A percentile compares a stretch with the other conserved stretches of the same genome.
These are phyloP conservation scores for Nicotiana noctiflora DNA, from an alignment of 257 asterid genomes.

Conservation along the genomic window DNA sequence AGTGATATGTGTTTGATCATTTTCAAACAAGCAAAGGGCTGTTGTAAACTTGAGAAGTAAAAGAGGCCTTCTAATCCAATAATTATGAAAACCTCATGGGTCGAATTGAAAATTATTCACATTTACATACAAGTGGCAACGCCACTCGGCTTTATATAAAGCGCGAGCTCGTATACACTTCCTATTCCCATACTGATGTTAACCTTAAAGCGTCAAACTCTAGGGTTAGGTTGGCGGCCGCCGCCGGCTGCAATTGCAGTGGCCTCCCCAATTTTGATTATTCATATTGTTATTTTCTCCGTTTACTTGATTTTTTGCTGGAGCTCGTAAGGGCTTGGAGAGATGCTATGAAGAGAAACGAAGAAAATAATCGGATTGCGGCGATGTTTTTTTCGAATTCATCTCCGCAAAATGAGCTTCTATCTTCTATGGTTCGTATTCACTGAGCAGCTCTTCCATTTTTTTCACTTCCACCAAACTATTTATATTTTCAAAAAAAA, in stretches of 20 bases:
- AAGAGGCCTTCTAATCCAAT: background rate
- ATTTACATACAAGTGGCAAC: background rate
- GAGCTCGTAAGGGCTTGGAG: background rate
- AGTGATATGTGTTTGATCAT: background rate
- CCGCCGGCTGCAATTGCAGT: background rate
- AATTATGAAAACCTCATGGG: background rate
- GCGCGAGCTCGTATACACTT: fast-evolving
- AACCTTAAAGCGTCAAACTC: background rate
- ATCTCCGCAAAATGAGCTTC: slow-evolving; percentile 43
- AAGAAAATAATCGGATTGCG: slow-evolving; percentile 4
- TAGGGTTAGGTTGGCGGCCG: background rate
- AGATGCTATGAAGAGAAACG: slow-evolving; percentile 9
- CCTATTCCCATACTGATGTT: background rate
- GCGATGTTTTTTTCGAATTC: slow-evolving; percentile 18
- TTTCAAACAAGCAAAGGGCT: background rate
- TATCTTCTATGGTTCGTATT: slow-evolving; percentile 69
- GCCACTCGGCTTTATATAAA: background rate
- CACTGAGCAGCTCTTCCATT: slow-evolving; percentile 49
- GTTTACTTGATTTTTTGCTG: background rate
- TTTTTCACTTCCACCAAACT: background rate
- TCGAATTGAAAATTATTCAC: background rate
- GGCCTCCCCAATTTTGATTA: background rate
- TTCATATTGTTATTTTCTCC: background rate
- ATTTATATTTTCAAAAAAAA: background rate
- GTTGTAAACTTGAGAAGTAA: background rate